phyloP scores from a whole-genome alignment of 768 basidiomycete species.

The Tricholoma hemisulphureum region DNA sequence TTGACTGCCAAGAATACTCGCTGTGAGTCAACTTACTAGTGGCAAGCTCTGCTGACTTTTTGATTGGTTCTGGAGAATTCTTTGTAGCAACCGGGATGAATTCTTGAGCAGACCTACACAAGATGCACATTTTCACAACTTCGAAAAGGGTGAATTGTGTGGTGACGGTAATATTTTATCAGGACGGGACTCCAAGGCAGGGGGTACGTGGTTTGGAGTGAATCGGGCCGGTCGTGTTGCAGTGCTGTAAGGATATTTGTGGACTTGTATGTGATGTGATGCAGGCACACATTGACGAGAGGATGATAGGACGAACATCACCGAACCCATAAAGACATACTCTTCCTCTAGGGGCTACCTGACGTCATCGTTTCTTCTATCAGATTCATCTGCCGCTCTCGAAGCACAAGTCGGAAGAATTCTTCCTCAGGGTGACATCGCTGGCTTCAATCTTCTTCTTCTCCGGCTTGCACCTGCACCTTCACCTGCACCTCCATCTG shows the following conservation, averaged over 20 bases:
- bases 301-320: constrained; percentile 75
- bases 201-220: constrained; percentile 84
- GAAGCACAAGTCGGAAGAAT: constrained; percentile 49
- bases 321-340: constrained; percentile 54
- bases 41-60: neutral
- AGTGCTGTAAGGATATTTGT: constrained; percentile 54
- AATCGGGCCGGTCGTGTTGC: constrained; percentile 64
- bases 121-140: constrained; percentile 67
- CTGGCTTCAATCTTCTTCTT: constrained; percentile 81
- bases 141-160: constrained; percentile 37
- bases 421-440: constrained; percentile 46
- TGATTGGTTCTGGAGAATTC: constrained; percentile 45
- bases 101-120: constrained; percentile 63
- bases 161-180: constrained; percentile 53
- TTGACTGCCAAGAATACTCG: constrained; percentile 74
- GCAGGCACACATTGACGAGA: constrained; percentile 17
- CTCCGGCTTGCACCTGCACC: constrained; percentile 43
- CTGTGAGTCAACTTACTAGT: constrained; percentile 51
- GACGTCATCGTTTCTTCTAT: constrained; percentile 64
- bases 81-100: constrained; percentile 80
- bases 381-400: constrained; percentile 45
- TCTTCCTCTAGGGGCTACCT: constrained; percentile 67
- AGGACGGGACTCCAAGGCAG: constrained; percentile 68
- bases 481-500: too few species aligned
- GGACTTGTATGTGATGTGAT: constrained; percentile 3